A percentile compares a stretch with the other conserved stretches of the same genome.
These are phyloP conservation scores for Pilasporangium apinafurcum DNA, from an alignment of 352 stramenopile species.

Conservation along the genomic window DNA sequence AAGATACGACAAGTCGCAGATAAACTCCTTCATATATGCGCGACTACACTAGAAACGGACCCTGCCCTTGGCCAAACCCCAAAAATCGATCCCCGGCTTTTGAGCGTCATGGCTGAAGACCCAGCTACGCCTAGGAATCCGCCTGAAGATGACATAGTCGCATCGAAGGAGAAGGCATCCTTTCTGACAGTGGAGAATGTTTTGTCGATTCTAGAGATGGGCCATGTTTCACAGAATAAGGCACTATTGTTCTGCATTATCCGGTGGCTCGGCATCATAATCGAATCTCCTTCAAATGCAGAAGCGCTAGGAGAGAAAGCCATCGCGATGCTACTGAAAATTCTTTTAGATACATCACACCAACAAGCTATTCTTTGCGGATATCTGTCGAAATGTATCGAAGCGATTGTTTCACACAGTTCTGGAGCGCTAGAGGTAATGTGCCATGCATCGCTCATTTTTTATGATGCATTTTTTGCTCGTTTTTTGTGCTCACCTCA, in stretches of 20 bases:
- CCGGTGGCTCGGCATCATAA: constrained; percentile 40
- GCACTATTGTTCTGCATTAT: constrained; percentile 31
- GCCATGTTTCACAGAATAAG: constrained; percentile 1
- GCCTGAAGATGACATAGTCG: neutral
- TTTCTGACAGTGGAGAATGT: constrained; percentile 29
- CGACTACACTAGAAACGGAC: neutral
- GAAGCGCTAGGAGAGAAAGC: constrained; percentile 26
- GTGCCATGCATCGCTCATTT: constrained; percentile 4
- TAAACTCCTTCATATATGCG: constrained; percentile 53
- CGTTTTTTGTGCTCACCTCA: neutral
- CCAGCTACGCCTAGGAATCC: neutral
- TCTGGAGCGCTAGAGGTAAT: constrained; percentile 36
- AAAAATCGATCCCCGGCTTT: constrained; percentile 14
- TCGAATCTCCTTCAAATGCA: constrained; percentile 33
- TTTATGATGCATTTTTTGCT: too few species aligned
- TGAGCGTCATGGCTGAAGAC: constrained; percentile 2
- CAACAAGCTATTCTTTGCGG: constrained; percentile 25
- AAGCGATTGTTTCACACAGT: constrained; percentile 24
- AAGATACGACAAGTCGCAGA: constrained; percentile 45
- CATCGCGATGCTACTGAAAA: constrained; percentile 21
- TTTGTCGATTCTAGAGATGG: constrained; percentile 24
- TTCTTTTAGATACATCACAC: constrained; percentile 17
- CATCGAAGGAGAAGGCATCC: constrained; percentile 10
- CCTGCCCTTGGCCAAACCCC: neutral
- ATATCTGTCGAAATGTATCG: constrained; percentile 38